These are phyloP conservation scores for Coemansia biformis DNA, from an alignment of 192 early-diverging fungal species.

Conservation along the genomic window DNA sequence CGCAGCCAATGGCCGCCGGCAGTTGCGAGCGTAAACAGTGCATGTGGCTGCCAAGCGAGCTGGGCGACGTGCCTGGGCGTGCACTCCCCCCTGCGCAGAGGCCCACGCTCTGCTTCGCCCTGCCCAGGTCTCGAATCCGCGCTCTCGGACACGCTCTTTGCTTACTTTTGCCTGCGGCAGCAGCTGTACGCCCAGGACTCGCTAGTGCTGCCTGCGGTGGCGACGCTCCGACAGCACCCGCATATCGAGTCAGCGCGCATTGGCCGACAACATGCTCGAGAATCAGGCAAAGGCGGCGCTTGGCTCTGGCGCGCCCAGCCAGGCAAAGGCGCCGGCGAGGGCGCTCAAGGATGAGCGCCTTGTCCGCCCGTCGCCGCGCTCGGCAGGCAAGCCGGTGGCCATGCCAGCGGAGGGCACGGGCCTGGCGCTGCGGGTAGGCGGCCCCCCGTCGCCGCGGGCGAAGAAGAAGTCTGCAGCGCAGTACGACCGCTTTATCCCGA, in stretches of 20 bases:
- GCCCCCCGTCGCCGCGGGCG: constrained; percentile 25
- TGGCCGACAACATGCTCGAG: constrained; percentile 9
- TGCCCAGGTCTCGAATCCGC: neutral
- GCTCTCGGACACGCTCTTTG: neutral
- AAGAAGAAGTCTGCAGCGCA: constrained; percentile 39
- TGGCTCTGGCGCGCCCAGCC: constrained; percentile 8
- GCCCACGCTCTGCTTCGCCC: neutral
- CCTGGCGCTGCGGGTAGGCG: constrained; percentile 1
- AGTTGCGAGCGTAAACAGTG: too few species aligned
- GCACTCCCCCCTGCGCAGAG: too few species aligned
- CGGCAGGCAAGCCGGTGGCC: constrained; percentile 9
- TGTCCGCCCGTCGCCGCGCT: constrained; percentile 22
- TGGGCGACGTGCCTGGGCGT: too few species aligned
- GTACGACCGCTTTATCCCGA: constrained; percentile 89
- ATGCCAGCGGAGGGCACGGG: constrained; percentile 3
- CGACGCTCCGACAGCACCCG: too few species aligned
- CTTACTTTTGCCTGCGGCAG: neutral
- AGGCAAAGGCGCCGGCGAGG: constrained; percentile 3
- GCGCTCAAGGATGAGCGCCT: constrained; percentile 26
- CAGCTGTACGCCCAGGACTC: too few species aligned
- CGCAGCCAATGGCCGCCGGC: too few species aligned
- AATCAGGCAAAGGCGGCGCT: constrained; percentile 17
- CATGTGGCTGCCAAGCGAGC: too few species aligned
- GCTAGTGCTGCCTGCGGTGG: too few species aligned
- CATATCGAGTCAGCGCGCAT: neutral